Conservation (phyloP, 2,329 filamentous ascomycete species). For the Xylariaceae sp. region DNA sequence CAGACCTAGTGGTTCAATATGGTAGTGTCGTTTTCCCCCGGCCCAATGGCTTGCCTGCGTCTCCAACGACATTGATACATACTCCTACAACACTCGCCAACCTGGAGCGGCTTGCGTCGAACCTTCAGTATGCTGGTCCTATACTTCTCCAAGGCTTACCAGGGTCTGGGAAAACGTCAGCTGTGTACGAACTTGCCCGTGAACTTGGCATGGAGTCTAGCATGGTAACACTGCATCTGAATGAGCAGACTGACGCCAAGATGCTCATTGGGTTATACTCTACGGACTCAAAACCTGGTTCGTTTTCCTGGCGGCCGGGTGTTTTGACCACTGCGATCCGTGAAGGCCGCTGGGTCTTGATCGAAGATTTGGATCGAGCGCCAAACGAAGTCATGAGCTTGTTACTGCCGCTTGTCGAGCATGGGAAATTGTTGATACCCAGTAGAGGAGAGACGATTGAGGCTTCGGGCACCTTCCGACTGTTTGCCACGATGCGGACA, state of each 20-base stretch:
- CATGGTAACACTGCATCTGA: slow-evolving; percentile 92
- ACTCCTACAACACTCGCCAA: slow-evolving; percentile 73
- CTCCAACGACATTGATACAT: slow-evolving; percentile 55
- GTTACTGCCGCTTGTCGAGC: slow-evolving; percentile 86
- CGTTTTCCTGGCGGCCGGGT: slow-evolving; percentile 88
- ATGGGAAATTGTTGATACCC: slow-evolving; percentile 84
- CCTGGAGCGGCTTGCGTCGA: slow-evolving; percentile 62
- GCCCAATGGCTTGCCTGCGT: slow-evolving; percentile 45
- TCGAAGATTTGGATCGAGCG: slow-evolving; percentile 93
- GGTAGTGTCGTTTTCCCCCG: slow-evolving; percentile 65
- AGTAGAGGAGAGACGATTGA: slow-evolving; percentile 81
- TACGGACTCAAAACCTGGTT: slow-evolving; percentile 79
- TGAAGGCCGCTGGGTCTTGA: slow-evolving; percentile 93
- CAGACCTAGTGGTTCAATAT: slow-evolving; percentile 59
- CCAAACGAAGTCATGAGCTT: slow-evolving; percentile 94
- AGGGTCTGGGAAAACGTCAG: slow-evolving; percentile 85
- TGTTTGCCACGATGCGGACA: slow-evolving; percentile 88
- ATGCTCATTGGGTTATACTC: slow-evolving; percentile 93
- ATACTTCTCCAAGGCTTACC: slow-evolving; percentile 78
- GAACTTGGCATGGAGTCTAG: slow-evolving; percentile 72
- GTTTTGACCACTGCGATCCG: slow-evolving; percentile 89
- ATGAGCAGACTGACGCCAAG: slow-evolving; percentile 97
- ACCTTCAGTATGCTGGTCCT: slow-evolving; percentile 65
- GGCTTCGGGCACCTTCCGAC: slow-evolving; percentile 79
- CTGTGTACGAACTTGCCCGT: slow-evolving; percentile 77